Conservation (phyloP, 2,329 filamentous ascomycete genomes). For the Hymenoscyphus fraxineus region DNA sequence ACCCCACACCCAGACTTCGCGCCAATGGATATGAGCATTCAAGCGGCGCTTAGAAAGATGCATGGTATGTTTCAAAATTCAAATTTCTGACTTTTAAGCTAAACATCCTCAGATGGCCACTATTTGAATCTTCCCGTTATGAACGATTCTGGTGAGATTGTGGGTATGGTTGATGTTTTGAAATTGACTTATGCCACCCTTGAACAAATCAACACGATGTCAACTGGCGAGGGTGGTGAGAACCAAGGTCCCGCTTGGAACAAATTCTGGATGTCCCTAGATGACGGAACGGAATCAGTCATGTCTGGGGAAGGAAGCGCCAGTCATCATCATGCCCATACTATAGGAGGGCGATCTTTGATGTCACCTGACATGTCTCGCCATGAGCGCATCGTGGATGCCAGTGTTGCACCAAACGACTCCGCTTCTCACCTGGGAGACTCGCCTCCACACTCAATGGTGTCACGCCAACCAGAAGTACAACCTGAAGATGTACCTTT, state of each 20-base stretch:
- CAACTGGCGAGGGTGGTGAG: slow-evolving; percentile 75
- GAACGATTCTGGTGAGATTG: slow-evolving; percentile 95
- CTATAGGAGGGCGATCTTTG: slow-evolving; percentile 65
- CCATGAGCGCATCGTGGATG: slow-evolving; percentile 60
- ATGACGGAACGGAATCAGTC: slow-evolving; percentile 87
- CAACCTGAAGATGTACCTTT: slow-evolving; percentile 72
- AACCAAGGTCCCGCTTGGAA: slow-evolving; percentile 97
- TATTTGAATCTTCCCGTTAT: slow-evolving; percentile 98
- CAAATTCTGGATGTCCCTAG: slow-evolving; percentile 97
- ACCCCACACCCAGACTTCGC: slow-evolving; percentile 98
- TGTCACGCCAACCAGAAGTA: slow-evolving; percentile 51
- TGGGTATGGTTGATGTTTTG: slow-evolving; percentile 98
- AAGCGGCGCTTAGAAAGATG: slow-evolving; percentile 97
- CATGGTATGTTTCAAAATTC: slow-evolving; percentile 65
- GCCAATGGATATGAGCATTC: slow-evolving; percentile 97
- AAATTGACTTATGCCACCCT: slow-evolving; percentile 97
- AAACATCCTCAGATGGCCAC: slow-evolving; percentile 69
- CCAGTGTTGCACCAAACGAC: slow-evolving; percentile 88
- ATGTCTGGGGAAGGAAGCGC: slow-evolving; percentile 87
- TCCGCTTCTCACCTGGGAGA: slow-evolving; percentile 93
- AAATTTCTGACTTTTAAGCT: slow-evolving; percentile 16
- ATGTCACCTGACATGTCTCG: slow-evolving; percentile 76
- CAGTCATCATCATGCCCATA: slow-evolving; percentile 64
- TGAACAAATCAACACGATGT: slow-evolving; percentile 97
- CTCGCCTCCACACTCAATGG: slow-evolving; percentile 64